Evolutionary conservation across 1,284 basidiomycete genomes (phyloP).

Genomic region (Porodaedalea pini): DNA sequence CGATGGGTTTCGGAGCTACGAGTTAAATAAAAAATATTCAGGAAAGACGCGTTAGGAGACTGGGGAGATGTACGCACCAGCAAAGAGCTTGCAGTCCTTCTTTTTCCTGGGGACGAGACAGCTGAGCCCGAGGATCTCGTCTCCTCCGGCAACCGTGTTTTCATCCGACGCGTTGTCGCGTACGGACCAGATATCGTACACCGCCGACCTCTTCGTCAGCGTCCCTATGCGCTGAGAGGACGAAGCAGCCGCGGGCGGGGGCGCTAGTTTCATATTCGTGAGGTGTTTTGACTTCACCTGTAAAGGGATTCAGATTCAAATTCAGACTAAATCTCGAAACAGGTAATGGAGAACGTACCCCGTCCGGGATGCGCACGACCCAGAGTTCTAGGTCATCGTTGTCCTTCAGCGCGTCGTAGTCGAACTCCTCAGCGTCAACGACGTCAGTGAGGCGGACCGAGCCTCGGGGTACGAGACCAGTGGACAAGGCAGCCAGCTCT

Average conservation of each 20-base stretch:
- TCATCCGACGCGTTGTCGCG: conserved; percentile 27
- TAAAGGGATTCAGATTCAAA: background rate
- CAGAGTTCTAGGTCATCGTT: conserved; percentile 63
- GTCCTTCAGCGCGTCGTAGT: conserved; percentile 59
- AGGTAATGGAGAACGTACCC: conserved; percentile 40
- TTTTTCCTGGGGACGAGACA: conserved; percentile 61
- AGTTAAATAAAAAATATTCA: background rate
- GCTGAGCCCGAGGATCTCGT: conserved; percentile 57
- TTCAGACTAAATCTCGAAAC: too few relatives aligned
- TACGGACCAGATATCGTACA: conserved; percentile 64
- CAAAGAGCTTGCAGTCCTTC: conserved; percentile 56
- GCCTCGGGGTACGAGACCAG: background rate
- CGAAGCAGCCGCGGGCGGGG: conserved; percentile 23
- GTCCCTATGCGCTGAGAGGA: conserved; percentile 41
- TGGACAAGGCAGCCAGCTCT: background rate
- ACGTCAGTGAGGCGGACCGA: conserved; percentile 23
- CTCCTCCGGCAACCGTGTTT: conserved; percentile 44
- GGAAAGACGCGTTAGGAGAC: background rate
- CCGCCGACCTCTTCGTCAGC: conserved; percentile 47
- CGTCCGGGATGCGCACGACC: conserved; percentile 63
- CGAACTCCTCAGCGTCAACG: conserved; percentile 51
- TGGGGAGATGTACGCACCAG: conserved; percentile 43
- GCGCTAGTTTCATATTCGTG: conserved; percentile 45
- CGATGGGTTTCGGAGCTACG: conserved; percentile 53
- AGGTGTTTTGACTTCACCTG: conserved; percentile 67